A percentile compares a stretch with the other conserved stretches of the same genome.
Conservation (phyloP, 345 rosid species). For the Salix udensis region DNA sequence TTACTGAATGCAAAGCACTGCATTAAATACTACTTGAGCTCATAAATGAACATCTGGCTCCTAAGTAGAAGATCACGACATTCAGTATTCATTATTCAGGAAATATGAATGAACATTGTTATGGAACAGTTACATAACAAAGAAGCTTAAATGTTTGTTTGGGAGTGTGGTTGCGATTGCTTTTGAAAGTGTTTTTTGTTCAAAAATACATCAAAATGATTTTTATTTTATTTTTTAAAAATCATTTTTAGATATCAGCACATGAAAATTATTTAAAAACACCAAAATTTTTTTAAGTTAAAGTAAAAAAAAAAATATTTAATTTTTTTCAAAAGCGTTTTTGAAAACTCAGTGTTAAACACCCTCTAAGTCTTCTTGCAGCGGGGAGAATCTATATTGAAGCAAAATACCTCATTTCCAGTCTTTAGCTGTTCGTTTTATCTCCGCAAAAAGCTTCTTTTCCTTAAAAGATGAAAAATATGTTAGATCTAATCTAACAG, state of each 20-base stretch:
- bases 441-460: conserved; percentile 90
- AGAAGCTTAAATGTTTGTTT: not conserved
- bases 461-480: conserved; percentile 47
- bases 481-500: conserved; percentile 6
- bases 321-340: too few relatives aligned
- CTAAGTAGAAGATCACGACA: not conserved
- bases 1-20: not conserved
- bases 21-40: not conserved
- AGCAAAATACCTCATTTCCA: conserved; percentile 65
- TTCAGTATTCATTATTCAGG: not conserved
- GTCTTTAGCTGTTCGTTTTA: conserved; percentile 88
- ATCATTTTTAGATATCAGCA: too few relatives aligned
- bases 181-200: too few relatives aligned
- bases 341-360: too few relatives aligned
- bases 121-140: not conserved
- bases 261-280: too few relatives aligned
- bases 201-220: too few relatives aligned
- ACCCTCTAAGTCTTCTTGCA: not conserved
- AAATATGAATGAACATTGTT: conserved; percentile 1
- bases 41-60: not conserved
- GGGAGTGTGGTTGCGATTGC: too few relatives aligned
- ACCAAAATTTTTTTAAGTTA: too few relatives aligned
- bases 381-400: not conserved
- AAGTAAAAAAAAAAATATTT: too few relatives aligned
- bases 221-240: too few relatives aligned